Percentiles rank a stretch among this genome's conserved stretches.
Conservation (phyloP, 1,139 yeast genomes). For the Pichia sp. region DNA sequence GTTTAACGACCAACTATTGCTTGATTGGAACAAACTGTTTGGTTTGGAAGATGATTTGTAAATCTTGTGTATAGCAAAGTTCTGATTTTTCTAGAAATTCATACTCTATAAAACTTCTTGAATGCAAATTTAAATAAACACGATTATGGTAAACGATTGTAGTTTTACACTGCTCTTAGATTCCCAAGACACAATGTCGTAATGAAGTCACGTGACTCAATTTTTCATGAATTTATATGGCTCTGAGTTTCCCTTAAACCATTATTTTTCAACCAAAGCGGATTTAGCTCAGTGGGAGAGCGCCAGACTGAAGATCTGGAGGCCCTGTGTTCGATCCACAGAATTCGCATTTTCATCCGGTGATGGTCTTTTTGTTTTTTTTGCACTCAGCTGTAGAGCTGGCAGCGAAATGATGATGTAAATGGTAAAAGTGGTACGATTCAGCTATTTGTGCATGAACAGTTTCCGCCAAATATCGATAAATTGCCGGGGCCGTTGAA, state of each 20-base stretch:
- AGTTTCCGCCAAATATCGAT: conserved; percentile 3
- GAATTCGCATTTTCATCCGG: conserved; percentile 49
- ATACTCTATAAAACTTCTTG: too few species aligned
- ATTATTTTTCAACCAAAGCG: conserved; percentile 2
- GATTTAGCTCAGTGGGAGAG: conserved; percentile 84
- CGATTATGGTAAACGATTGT: too few species aligned
- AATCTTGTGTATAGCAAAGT: too few species aligned
- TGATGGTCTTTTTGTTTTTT: not conserved
- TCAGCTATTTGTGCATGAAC: too few species aligned
- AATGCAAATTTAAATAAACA: too few species aligned
- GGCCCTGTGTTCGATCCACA: conserved; percentile 96
- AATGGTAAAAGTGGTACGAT: too few species aligned
- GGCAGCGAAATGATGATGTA: not conserved
- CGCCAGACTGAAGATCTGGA: conserved; percentile 90
- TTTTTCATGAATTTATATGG: not conserved
- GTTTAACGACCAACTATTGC: too few species aligned
- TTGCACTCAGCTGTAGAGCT: not conserved
- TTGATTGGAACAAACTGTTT: too few species aligned
- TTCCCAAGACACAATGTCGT: too few species aligned
- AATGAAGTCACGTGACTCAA: not conserved
- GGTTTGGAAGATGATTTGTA: too few species aligned
- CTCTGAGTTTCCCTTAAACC: not conserved
- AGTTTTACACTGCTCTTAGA: too few species aligned
- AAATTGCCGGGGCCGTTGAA: not conserved
- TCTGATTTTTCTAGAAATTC: too few species aligned